Percentiles rank a stretch among this genome's conserved stretches.
Conservation (phyloP, 495 filamentous ascomycete genomes). For the Podospora tetraspora region DNA sequence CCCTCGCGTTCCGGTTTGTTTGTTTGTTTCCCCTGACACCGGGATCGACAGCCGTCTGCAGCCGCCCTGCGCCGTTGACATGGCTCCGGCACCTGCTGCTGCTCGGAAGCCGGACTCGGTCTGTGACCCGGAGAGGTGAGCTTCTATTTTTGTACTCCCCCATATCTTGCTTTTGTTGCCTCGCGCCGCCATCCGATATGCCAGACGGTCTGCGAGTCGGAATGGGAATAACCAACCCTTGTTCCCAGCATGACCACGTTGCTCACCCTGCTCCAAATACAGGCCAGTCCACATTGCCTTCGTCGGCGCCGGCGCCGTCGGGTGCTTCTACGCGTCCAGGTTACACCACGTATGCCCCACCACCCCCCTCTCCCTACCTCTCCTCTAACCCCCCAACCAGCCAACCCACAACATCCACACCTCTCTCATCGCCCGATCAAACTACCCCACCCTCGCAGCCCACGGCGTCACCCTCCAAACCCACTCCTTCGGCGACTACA, state of each 20-base stretch:
- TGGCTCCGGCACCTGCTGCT: neutral
- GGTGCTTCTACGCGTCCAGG: slow-evolving; percentile 55
- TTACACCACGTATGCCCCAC: slow-evolving; percentile 42
- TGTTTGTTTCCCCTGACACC: neutral
- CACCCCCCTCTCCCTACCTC: neutral
- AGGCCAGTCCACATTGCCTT: slow-evolving; percentile 50
- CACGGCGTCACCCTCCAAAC: slow-evolving; percentile 47
- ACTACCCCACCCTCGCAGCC: slow-evolving; percentile 45
- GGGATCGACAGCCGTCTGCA: neutral
- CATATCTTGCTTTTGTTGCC: neutral
- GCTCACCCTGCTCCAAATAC: neutral
- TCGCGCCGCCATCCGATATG: neutral
- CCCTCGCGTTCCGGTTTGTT: neutral
- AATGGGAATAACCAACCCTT: neutral
- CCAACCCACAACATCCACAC: slow-evolving; percentile 37
- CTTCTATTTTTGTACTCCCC: neutral
- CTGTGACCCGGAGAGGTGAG: slow-evolving; percentile 23
- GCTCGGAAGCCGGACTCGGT: slow-evolving; percentile 17
- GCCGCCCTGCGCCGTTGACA: slow-evolving; percentile 18
- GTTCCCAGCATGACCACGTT: neutral
- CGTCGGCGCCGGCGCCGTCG: slow-evolving; percentile 54
- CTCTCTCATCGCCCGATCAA: slow-evolving; percentile 52
- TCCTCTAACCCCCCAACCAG: slow-evolving; percentile 17
- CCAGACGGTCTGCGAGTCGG: neutral
- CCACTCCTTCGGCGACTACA: slow-evolving; percentile 50